phyloP scores from a whole-genome alignment of 306 rosid species.

The Spatholobus suberectus region DNA sequence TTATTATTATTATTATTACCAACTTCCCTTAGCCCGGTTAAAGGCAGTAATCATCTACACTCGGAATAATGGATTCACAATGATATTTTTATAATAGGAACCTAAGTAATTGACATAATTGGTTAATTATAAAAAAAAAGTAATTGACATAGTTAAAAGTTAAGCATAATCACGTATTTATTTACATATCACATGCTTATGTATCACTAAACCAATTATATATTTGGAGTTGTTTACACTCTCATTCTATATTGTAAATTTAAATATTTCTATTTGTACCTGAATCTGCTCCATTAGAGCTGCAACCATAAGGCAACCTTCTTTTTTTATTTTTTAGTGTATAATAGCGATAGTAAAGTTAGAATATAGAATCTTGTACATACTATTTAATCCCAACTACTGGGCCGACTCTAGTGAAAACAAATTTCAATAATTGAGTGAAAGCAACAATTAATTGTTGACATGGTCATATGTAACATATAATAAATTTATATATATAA shows the following conservation, averaged over 20 bases:
- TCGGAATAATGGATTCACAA: neutral
- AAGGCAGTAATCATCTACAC: neutral
- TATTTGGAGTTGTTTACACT: neutral
- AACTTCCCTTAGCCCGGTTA: neutral
- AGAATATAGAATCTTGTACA: too few species aligned
- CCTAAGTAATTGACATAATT: neutral
- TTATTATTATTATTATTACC: too few species aligned
- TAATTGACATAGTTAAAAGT: neutral
- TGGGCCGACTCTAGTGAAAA: too few species aligned
- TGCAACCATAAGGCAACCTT: neutral
- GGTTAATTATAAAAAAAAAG: too few species aligned
- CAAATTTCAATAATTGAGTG: conserved; percentile 28
- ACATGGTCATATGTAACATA: neutral
- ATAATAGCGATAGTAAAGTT: too few species aligned
- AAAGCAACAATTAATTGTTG: neutral
- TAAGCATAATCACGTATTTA: neutral
- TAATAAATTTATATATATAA: neutral
- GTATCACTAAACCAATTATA: neutral
- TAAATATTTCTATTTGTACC: neutral
- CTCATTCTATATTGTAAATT: neutral
- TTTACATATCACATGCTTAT: neutral
- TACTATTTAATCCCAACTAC: too few species aligned
- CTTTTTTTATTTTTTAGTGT: too few species aligned
- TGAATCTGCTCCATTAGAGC: neutral
- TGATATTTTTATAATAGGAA: neutral